phyloP scores from a whole-genome alignment of 345 rosid species.

The Linum tenue region DNA sequence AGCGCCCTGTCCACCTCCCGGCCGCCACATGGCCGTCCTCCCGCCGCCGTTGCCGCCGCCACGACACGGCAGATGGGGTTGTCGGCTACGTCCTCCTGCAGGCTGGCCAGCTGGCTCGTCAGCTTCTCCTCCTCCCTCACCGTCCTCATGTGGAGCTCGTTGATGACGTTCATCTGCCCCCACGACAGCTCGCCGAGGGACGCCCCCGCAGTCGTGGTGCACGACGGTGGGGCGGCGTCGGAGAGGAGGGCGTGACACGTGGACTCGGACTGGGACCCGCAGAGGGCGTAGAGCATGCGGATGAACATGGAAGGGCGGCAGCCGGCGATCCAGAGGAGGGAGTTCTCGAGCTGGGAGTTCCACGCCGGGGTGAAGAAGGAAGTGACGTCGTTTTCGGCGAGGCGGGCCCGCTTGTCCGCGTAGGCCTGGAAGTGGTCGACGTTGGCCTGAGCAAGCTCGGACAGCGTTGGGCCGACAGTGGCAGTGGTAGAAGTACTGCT shows the following conservation, averaged over 20 bases:
- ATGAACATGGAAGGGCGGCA: slow-evolving; percentile 39
- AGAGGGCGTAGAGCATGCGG: slow-evolving; percentile 25
- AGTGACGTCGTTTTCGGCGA: slow-evolving; percentile 12
- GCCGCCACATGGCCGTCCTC: background rate
- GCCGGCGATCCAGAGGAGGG: slow-evolving; percentile 36
- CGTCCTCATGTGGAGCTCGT: slow-evolving; percentile 26
- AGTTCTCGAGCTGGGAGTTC: slow-evolving; percentile 37
- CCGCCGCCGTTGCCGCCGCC: background rate
- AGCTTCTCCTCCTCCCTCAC: slow-evolving; percentile 28
- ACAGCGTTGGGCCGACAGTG: background rate
- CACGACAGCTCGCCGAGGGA: slow-evolving; percentile 22
- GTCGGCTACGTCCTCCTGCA: slow-evolving; percentile 43
- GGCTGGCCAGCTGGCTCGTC: slow-evolving; percentile 16
- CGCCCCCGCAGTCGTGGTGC: slow-evolving; percentile 4
- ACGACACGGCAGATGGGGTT: slow-evolving; percentile 26
- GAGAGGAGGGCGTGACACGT: background rate
- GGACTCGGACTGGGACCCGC: slow-evolving; percentile 24
- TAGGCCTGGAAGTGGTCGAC: slow-evolving; percentile 20
- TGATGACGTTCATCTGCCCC: slow-evolving; percentile 17
- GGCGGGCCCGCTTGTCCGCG: slow-evolving; percentile 10
- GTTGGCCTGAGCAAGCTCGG: slow-evolving; percentile 13
- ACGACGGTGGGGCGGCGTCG: slow-evolving; percentile 7
- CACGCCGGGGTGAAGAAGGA: slow-evolving; percentile 28
- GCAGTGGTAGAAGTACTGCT: background rate
- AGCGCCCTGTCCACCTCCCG: slow-evolving; percentile 20